Base-by-base conservation (phyloP, 139 green algal genomes). In the Parachlorella kessleri region DNA sequence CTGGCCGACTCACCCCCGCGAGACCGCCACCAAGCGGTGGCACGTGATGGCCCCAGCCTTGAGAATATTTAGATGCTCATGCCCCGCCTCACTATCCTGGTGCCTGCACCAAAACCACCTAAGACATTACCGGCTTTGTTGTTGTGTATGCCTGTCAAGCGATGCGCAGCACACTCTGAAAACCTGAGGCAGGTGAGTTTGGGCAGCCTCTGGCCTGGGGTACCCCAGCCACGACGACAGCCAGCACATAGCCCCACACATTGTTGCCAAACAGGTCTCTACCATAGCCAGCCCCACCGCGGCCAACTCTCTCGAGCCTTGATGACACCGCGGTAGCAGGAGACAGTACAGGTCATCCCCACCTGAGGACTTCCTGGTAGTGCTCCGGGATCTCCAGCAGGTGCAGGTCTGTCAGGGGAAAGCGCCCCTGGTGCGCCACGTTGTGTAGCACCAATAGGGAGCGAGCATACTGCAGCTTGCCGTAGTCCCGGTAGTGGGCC, bases 51-150 rank as follows among this genome's bases (percentile, higher is more conserved):
- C 74, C 10, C 93, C 96, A 4, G 94, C 96, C 89, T 98, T 98
- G 84, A 99, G 92, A 72, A 98, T 94, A 82, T 99, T 99, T 93
- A 98, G 98, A 92, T 98, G 95, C 88, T 96, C 91, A n/a, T n/a
- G n/a, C 6, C 94, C 94, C 38, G 94, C 94, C 24, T 98, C 87
- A 36, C 95, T 94, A 83, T 98, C 96, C 79, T 96, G 87, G 74
- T 93, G 75, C 4, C 76, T 40, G 71, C 10, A 38, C 48, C 28
- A 0, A n/a, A n/a, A n/a, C n/a, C n/a, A n/a, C n/a, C n/a, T n/a
- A n/a, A n/a, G n/a, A n/a, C n/a, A n/a, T n/a, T n/a, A n/a, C n/a
- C n/a, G n/a, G n/a, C n/a, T n/a, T n/a, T n/a, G n/a, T n/a, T n/a
- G n/a, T n/a, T n/a, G n/a, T n/a, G n/a, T n/a, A n/a, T n/a, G n/a